Percentiles rank a stretch among this genome's conserved stretches.
Evolutionary conservation across 176 grass and related monocot genomes (phyloP).

Genomic region (Zizania latifolia): DNA sequence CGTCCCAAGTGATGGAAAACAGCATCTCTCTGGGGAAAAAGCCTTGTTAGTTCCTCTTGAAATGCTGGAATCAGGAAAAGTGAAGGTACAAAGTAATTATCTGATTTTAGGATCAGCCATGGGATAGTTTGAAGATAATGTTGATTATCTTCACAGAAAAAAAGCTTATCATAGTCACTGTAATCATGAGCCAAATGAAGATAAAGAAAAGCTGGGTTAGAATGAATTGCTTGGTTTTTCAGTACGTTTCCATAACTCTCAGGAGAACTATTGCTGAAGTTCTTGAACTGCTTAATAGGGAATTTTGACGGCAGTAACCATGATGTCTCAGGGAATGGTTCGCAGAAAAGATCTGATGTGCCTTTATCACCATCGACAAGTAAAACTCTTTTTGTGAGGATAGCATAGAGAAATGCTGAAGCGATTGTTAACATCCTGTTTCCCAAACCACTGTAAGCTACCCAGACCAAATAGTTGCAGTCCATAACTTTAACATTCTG

Average conservation of each 20-base stretch:
- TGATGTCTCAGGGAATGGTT: constrained; percentile 63
- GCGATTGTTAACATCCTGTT: constrained; percentile 56
- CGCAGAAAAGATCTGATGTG: constrained; percentile 52
- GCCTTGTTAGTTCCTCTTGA: constrained; percentile 43
- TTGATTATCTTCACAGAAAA: constrained; percentile 66
- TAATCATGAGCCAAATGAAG: constrained; percentile 60
- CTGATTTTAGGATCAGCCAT: constrained; percentile 52
- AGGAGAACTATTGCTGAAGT: constrained; percentile 34
- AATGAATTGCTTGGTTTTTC: constrained; percentile 20
- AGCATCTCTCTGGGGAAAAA: constrained; percentile 49
- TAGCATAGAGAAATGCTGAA: constrained; percentile 58
- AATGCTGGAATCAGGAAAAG: constrained; percentile 59
- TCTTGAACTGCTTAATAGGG: constrained; percentile 32
- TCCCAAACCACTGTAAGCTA: constrained; percentile 58
- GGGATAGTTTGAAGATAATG: constrained; percentile 36
- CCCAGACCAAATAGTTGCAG: constrained; percentile 60
- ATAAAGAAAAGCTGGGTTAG: constrained; percentile 35
- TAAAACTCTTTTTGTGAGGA: constrained; percentile 62
- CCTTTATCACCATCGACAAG: constrained; percentile 41
- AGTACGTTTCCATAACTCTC: constrained; percentile 52
- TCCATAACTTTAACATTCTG: constrained; percentile 17
- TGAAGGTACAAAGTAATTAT: constrained; percentile 61
- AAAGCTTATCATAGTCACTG: constrained; percentile 45
- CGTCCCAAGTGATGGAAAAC: constrained; percentile 68
- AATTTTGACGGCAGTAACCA: constrained; percentile 58